phyloP scores from a whole-genome alignment of 2,329 filamentous ascomycete species.

The Diaporthe velutina region DNA sequence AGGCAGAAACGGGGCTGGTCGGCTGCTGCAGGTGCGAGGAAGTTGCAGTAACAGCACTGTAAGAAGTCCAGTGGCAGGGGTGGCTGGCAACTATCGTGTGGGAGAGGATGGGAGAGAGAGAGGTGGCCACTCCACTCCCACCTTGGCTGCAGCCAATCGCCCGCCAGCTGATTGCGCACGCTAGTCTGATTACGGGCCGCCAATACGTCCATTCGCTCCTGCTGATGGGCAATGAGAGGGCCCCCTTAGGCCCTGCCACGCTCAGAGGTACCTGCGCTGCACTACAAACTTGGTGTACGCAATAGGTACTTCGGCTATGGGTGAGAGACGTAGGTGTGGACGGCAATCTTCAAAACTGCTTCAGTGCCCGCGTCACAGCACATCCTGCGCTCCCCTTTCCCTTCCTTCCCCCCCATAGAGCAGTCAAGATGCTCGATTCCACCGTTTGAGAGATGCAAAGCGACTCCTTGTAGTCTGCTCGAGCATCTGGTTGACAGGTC shows the following conservation, averaged over 20 bases:
- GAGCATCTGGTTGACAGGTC: constrained; percentile 45
- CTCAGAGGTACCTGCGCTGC: constrained; percentile 24
- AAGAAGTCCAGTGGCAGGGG: constrained; percentile 25
- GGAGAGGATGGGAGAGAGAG: neutral
- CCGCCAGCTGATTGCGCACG: constrained; percentile 21
- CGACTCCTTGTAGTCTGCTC: constrained; percentile 70
- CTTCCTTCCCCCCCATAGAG: constrained; percentile 63
- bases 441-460: constrained; percentile 64
- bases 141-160: constrained; percentile 23
- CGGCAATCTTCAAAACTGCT: constrained; percentile 51
- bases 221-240: constrained; percentile 9
- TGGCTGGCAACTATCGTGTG: neutral
- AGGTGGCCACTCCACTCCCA: constrained; percentile 22
- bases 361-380: constrained; percentile 46
- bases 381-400: constrained; percentile 46
- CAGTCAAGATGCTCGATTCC: constrained; percentile 67
- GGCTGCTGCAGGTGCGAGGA: constrained; percentile 1
- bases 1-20: constrained; percentile 41
- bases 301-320: neutral
- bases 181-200: constrained; percentile 31
- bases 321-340: constrained; percentile 11
- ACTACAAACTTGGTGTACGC: neutral
- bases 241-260: constrained; percentile 2
- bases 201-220: constrained; percentile 27
- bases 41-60: constrained; percentile 18